Evolutionary conservation across 2,329 filamentous ascomycete species (phyloP), one percentile per base, ranked within the genome.

Genomic region (Aspergillus felis): DNA sequence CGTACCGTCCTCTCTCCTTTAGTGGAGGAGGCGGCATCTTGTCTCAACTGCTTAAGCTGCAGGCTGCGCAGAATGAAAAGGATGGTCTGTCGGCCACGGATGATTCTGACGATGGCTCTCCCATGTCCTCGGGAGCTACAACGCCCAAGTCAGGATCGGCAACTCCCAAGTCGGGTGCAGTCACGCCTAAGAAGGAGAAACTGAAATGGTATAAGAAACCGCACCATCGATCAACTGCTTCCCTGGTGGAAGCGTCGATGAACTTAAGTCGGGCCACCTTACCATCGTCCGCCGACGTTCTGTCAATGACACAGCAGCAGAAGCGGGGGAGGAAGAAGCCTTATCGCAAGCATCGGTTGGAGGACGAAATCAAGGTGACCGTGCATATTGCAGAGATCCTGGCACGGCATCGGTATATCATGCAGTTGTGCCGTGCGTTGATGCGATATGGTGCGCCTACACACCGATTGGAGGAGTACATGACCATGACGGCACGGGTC

Each of bases 401-500:
- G 24, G 85, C 87, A 50, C 84, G 92, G 1, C 92, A 96, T 65
- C 84, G 85, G 49, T 96, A 95, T 70, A 82, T 97, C 17, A 82
- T 92, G 59, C 92, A 90, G 73, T 82, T 97, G 42, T 96, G 92
- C 69, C 85, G 87, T 38, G 90, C 90, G 1, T 78, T 96, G 55
- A 96, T 97, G 91, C 82, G 86, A 68, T 96, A 90, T 63, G 92
- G 92, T 22, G 92, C 92, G 0, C 92, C 92, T 1, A 95, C 92
- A 0, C 92, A 97, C 76, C 87, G 92, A 22, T 79, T 96, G 9
- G 92, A 96, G 74, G 77, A 96, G 69, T 96, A 95, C 73, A 87
- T 96, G 84, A 87, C 83, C 63, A 95, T 92, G 89, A 91, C 90
- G 7, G 88, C 92, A 1, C 83, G 89, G 14, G 89, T 94, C 2